phyloP scores from a whole-genome alignment of 139 green algal genomes.

The Pleodorina starrii region DNA sequence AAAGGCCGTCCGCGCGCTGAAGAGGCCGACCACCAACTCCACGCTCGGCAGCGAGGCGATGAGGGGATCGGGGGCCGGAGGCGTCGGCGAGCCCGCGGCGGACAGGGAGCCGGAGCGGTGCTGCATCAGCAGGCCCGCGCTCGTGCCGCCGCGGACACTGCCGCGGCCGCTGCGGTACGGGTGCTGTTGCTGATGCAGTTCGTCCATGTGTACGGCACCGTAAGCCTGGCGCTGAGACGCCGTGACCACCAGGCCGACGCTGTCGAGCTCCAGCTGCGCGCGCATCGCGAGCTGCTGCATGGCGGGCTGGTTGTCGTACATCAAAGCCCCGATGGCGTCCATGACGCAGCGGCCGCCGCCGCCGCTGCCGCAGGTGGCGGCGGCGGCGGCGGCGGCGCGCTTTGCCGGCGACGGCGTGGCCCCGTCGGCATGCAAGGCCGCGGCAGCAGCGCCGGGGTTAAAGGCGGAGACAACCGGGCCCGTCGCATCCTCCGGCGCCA shows the following conservation, averaged over 20 bases:
- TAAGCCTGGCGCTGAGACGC: not conserved
- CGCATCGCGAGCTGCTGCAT: conserved; percentile 46
- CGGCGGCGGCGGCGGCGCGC: not conserved
- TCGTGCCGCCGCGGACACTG: not conserved
- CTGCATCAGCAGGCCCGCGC: not conserved
- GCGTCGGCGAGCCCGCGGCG: not conserved
- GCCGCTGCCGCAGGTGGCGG: not conserved
- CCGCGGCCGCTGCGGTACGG: not conserved
- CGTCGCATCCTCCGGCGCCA: not conserved
- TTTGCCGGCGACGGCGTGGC: not conserved
- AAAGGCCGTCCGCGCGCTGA: not conserved
- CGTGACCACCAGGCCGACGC: not conserved
- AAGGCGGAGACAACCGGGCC: not conserved
- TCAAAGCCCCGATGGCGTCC: conserved; percentile 21
- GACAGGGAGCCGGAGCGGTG: not conserved
- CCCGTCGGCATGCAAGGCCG: no score
- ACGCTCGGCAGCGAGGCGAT: conserved; percentile 31
- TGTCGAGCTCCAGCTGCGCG: conserved; percentile 34
- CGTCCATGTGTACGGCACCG: no score
- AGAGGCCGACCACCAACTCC: conserved; percentile 32
- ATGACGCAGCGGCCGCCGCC: conserved; percentile 20
- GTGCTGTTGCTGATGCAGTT: not conserved
- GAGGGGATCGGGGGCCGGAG: not conserved
- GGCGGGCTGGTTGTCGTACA: not conserved
- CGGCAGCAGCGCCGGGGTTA: not conserved